phyloP scores from a whole-genome alignment of 1,139 yeast species.

The Candida albicans region DNA sequence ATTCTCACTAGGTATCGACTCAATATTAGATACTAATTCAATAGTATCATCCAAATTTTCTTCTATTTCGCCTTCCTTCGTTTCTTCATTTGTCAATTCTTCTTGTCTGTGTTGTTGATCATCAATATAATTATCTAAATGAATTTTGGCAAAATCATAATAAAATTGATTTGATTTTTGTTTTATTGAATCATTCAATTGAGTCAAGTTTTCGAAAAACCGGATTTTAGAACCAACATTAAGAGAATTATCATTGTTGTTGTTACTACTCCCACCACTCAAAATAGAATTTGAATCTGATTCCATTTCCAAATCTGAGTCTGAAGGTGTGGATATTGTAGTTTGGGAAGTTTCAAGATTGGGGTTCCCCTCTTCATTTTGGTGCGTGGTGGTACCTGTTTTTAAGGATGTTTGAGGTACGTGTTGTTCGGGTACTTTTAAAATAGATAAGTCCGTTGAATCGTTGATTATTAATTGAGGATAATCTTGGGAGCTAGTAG shows the following conservation, averaged over 20 bases:
- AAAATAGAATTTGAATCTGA: not conserved
- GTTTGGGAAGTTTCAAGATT: conserved; percentile 2
- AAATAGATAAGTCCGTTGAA: conserved; percentile 5
- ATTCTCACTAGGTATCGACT: not conserved
- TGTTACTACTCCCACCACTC: not conserved
- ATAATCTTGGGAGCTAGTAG: conserved; percentile 19
- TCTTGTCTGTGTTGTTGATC: conserved; percentile 11
- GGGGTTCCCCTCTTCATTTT: not conserved
- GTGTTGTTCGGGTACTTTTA: conserved; percentile 10
- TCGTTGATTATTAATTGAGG: not conserved
- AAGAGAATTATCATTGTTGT: conserved; percentile 1
- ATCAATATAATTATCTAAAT: conserved; percentile 17
- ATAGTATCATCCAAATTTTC: conserved; percentile 8
- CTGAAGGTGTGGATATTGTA: not conserved
- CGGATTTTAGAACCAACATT: conserved; percentile 18
- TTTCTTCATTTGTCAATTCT: conserved; percentile 1
- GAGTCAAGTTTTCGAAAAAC: conserved; percentile 29
- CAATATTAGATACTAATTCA: conserved; percentile 2
- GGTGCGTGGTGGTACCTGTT: not conserved
- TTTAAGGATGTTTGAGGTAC: not conserved
- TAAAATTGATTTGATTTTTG: conserved; percentile 26
- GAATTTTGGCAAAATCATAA: conserved; percentile 20
- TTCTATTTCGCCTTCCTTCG: not conserved
- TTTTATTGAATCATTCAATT: conserved; percentile 27
- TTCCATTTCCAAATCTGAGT: not conserved